Base-by-base conservation (phyloP, 352 stramenopile species). In the Phytophthora macrochlamydospora region DNA sequence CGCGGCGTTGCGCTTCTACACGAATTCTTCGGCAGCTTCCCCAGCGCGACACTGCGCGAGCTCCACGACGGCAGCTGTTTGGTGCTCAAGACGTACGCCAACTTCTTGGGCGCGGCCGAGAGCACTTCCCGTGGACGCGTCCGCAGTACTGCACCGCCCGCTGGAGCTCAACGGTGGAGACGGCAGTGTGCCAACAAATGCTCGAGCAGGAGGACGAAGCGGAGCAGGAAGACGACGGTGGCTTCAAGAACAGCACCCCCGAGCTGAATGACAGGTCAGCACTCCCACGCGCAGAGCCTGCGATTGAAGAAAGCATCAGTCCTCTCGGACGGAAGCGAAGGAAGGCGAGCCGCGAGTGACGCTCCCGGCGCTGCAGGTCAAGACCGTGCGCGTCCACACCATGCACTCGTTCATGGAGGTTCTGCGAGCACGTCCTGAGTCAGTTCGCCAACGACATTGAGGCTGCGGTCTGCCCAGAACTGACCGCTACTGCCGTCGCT, bases 341-440 rank as follows among this genome's bases (percentile, higher is more conserved):
- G 35, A 60, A 18, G 6, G 11, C 14, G 32, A 53, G 18, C 31
- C 53, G 9, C 53, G 18, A n/a, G 56, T 49, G 29, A 57, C 65
- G 2, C 70, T 93, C 5, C 85, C 83, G 1, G 58, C 68, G 18
- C 68, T 93, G 14, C 73, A 85, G 35, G 74, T 92, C 24, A 87
- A 89, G 56, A 64, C 73, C 1, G 65, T 93, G 46, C 76, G 75
- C 12, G 78, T 92, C 24, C 79, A 86, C 61, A 92, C 85, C 7
- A 79, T 92, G 73, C 75, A 92, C 60, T 83, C 81, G 52, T 91
- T 92, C 71, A 79, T 93, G 69, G 85, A 93, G 55, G 48, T 93
- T 91, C 53, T 88, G 85, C 59, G 78, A 92, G 31, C 81, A 87
- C 9, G 69, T 91, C 28, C 59, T 92, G 28, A 74, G 54, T 29